Evolutionary conservation across 805 yeast genomes (phyloP).

Genomic region (Spathaspora hagerdaliae): DNA sequence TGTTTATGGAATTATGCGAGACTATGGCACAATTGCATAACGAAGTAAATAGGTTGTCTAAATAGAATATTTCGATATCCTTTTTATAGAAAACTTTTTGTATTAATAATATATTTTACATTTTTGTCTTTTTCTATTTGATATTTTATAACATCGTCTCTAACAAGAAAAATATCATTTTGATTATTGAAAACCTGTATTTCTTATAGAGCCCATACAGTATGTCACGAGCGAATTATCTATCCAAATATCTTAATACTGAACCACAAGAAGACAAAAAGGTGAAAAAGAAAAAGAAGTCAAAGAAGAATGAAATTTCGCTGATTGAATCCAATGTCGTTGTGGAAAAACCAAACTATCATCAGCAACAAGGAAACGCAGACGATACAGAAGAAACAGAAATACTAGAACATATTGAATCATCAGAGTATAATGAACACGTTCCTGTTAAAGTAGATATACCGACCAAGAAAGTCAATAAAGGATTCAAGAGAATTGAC

Average conservation of each 20-base stretch:
- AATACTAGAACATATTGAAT: slow-evolving; percentile 5
- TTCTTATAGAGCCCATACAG: background rate
- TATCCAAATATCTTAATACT: slow-evolving; percentile 22
- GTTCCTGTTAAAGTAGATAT: slow-evolving; percentile 21
- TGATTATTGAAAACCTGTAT: no score
- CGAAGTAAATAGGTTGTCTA: slow-evolving; percentile 18
- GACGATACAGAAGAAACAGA: slow-evolving; percentile 5
- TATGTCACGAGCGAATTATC: slow-evolving; percentile 27
- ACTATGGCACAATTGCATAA: slow-evolving; percentile 66
- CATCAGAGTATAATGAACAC: slow-evolving; percentile 13
- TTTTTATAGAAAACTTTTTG: background rate
- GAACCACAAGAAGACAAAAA: background rate
- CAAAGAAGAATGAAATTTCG: slow-evolving; percentile 6
- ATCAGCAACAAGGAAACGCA: slow-evolving; percentile 1
- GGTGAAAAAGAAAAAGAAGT: slow-evolving; percentile 16
- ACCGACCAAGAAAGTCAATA: slow-evolving; percentile 10
- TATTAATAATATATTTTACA: no score
- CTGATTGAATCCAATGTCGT: slow-evolving; percentile 1
- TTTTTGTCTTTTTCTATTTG: no score
- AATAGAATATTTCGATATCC: slow-evolving; percentile 1
- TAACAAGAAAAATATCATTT: no score
- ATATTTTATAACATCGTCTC: no score
- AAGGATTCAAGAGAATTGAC: slow-evolving; percentile 38
- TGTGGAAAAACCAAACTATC: slow-evolving; percentile 6
- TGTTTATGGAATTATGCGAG: slow-evolving; percentile 74